Base-by-base conservation (phyloP, 208 protist genomes). In the Trypanosoma scelopori region DNA sequence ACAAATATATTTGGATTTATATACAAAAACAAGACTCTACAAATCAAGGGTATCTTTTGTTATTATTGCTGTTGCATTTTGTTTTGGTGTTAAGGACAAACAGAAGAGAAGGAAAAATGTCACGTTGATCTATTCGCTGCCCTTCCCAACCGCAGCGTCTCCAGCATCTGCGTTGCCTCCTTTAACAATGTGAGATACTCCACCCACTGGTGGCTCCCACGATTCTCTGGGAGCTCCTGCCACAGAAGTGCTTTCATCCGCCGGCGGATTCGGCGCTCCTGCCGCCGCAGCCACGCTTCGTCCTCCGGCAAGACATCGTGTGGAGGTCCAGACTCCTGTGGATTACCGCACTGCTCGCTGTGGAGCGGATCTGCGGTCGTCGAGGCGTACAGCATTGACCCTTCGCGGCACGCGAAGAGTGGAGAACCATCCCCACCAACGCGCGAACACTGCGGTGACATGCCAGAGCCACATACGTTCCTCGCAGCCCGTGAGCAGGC, bases 241-340 rank as follows among this genome's bases (percentile, higher is more conserved):
- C 78, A 81, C 6, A 89, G 70, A 11, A 92, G 71, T 65, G 69
- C 62, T 73, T 88, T 84, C 64, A 92, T 74, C 23, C 58, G 69
- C 45, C 64, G 70, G 20, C 78, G 79, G 37, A 92, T 61, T 16
- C 59, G 69, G 0, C 76, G 74, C 77, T 85, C 79, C 63, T 84
- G 69, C 25, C 56, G 74, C 4, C 58, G 59, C 35, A 78, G 71
- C 35, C 55, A 59, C 1, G 46, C 59, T 53, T 45, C 49, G 25
- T 78, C 72, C 37, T 58, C 55, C 9, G 76, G 65, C 42, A 47
- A 48, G 4, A 65, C 37, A 12, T 57, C 41, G 0, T 53, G 52
- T 12, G 3, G 32, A 37, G 32, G 32, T 37, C 32, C 32, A 37
- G 3, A 37, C 9, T 9, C 32, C 9, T 37, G 32, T 11, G 9